Conservation (phyloP, 2,329 filamentous ascomycete species). For the Arthrinium phaeospermum region DNA sequence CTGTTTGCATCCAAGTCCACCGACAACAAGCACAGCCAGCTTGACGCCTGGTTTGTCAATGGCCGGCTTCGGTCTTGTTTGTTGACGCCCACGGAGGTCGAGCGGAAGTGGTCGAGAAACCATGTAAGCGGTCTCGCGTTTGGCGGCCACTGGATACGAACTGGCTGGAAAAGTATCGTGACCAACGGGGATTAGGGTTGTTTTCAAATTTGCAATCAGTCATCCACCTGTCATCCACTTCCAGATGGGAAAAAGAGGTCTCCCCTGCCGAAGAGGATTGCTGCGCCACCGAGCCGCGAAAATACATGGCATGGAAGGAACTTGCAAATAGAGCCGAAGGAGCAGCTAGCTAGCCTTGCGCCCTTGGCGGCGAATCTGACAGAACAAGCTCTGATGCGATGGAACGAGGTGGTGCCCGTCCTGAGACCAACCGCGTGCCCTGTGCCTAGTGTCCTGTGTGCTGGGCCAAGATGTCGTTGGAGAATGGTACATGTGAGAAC, state of each 20-base stretch:
- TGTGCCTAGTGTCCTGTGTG: neutral
- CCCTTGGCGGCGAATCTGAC: neutral
- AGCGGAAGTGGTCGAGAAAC: neutral
- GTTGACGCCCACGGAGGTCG: neutral
- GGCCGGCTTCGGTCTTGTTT: neutral
- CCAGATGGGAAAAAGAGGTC: neutral
- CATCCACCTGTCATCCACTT: constrained; percentile 4
- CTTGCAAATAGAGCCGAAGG: neutral
- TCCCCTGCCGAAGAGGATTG: neutral
- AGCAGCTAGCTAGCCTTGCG: constrained; percentile 4
- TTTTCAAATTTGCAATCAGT: neutral
- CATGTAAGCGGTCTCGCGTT: neutral
- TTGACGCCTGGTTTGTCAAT: neutral
- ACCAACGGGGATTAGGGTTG: neutral
- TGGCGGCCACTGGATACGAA: constrained; percentile 2
- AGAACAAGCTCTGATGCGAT: neutral
- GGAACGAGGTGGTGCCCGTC: neutral
- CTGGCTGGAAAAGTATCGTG: neutral
- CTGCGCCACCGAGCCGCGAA: neutral
- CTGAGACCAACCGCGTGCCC: constrained; percentile 3
- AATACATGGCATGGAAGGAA: constrained; percentile 8
- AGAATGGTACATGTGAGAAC: neutral
- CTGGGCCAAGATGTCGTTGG: neutral
- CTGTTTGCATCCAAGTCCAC: neutral
- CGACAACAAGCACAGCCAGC: neutral